Conservation (phyloP, 2,329 filamentous ascomycete species). For the Sphaerostilbella broomeana region DNA sequence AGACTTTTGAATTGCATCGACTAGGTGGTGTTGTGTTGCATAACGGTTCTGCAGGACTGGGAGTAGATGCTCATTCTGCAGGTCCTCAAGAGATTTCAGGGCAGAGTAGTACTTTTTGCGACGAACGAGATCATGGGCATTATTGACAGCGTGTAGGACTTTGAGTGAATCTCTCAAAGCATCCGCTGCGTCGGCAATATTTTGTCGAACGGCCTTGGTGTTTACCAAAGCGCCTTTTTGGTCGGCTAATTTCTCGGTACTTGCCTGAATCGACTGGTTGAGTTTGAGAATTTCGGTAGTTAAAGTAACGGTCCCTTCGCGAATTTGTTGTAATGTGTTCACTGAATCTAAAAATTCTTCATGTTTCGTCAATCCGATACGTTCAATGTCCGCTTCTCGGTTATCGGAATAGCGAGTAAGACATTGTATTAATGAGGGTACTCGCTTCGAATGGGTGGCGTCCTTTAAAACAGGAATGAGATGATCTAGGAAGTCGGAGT, state of each 20-base stretch:
- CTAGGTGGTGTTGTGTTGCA: constrained; percentile 89
- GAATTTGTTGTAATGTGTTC: constrained; percentile 84
- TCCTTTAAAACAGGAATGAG: constrained; percentile 91
- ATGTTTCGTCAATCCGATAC: constrained; percentile 90
- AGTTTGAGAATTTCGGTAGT: constrained; percentile 87
- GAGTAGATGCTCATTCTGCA: constrained; percentile 88
- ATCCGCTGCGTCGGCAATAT: constrained; percentile 87
- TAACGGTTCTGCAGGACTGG: constrained; percentile 71
- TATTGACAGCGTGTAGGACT: constrained; percentile 85
- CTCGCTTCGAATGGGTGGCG: constrained; percentile 69
- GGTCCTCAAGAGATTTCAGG: constrained; percentile 84
- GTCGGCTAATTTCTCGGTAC: constrained; percentile 86
- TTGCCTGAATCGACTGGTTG: constrained; percentile 90
- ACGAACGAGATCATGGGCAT: constrained; percentile 83
- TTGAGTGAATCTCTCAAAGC: constrained; percentile 87
- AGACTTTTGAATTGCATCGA: constrained; percentile 91
- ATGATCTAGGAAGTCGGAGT: constrained; percentile 91
- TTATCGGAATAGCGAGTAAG: constrained; percentile 69
- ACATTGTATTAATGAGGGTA: constrained; percentile 66
- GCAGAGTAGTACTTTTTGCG: constrained; percentile 96
- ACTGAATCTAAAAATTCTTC: constrained; percentile 94
- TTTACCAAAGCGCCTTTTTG: constrained; percentile 94
- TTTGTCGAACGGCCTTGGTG: constrained; percentile 84
- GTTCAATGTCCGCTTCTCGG: constrained; percentile 85
- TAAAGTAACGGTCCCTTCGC: constrained; percentile 81